Evolutionary conservation across 1,284 basidiomycete species (phyloP), one percentile per base, ranked within the genome.

Genomic region (Wallemia hederae): DNA sequence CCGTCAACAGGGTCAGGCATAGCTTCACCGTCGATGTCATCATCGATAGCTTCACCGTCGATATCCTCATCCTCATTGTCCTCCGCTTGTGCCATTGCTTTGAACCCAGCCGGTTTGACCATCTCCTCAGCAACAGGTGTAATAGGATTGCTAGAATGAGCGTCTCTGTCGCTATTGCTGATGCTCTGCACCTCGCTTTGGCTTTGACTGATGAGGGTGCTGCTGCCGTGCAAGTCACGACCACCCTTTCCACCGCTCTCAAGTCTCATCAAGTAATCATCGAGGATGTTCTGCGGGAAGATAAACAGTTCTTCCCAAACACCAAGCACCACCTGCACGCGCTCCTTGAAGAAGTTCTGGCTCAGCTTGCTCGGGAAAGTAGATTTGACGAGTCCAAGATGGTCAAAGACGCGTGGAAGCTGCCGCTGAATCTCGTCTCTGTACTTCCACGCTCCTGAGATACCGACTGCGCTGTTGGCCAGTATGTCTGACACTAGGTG

Each of bases 401-500:
- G 90, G 67, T 91, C 88, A 67, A 96, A 94, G 14, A 92, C 87
- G 34, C 82, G 77, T 15, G 85, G 85, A 1, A 96, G 77, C 25
- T 85, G 77, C 15, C 80, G 76, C 68, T 96, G 89, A 66, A 96
- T 90, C 64, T 89, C 84, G 63, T 85, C 81, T 29, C 91, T 80
- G 71, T 87, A 96, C 69, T 86, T 87, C 90, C 90, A 96, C 19
- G 87, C 87, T 70, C 83, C 85, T 1, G 85, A 82, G 9, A 90
- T 76, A 1, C 86, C 74, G 2, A 82, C 83, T 34, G 88, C 90
- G 1, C 87, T 89, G 69, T 98, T 99, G 73, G 97, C 90, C 27
- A 99, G 76, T 63, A 99, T 94, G 68, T 99, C 94, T 66, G 90
- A 96, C 60, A 98, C 85, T 58, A 96, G 78, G 72, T 96, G 83